Evolutionary conservation across 208 protist genomes (phyloP).

Genomic region (Trypanosoma congolense): DNA sequence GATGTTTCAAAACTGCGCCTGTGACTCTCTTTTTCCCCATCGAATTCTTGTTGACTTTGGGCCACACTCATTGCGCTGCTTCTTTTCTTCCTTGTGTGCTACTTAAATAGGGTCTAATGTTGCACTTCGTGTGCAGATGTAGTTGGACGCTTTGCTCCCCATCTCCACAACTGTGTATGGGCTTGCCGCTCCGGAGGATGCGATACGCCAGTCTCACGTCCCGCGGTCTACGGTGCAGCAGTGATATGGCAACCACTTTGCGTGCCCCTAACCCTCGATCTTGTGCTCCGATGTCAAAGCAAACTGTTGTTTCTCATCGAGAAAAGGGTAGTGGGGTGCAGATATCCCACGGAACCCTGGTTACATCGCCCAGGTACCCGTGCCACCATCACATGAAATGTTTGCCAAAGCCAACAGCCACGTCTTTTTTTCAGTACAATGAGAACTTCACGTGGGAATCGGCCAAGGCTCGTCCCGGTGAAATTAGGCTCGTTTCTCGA

Average conservation of each 20-base stretch:
- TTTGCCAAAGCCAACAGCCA: conserved; percentile 4
- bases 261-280: neutral
- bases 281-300: neutral
- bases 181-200: too few species aligned
- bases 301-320: neutral
- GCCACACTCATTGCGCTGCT: too few species aligned
- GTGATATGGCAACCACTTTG: neutral
- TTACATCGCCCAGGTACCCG: neutral
- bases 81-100: too few species aligned
- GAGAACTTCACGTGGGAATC: conserved; percentile 30
- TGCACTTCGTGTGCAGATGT: too few species aligned
- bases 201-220: too few species aligned
- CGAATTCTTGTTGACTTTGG: too few species aligned
- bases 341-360: neutral
- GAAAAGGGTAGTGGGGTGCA: conserved; percentile 12
- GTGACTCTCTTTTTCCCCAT: too few species aligned
- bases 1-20: too few species aligned
- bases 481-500: conserved; percentile 5
- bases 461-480: neutral
- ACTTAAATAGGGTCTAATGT: too few species aligned
- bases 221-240: neutral
- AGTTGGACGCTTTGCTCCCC: too few species aligned
- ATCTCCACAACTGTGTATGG: too few species aligned
- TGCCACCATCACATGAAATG: neutral
- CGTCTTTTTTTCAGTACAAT: conserved; percentile 56